Evolutionary conservation across 225 moss, liverwort and hornwort species (phyloP), one percentile per base, ranked within the genome.

Genomic region (Polytrichum commune): DNA sequence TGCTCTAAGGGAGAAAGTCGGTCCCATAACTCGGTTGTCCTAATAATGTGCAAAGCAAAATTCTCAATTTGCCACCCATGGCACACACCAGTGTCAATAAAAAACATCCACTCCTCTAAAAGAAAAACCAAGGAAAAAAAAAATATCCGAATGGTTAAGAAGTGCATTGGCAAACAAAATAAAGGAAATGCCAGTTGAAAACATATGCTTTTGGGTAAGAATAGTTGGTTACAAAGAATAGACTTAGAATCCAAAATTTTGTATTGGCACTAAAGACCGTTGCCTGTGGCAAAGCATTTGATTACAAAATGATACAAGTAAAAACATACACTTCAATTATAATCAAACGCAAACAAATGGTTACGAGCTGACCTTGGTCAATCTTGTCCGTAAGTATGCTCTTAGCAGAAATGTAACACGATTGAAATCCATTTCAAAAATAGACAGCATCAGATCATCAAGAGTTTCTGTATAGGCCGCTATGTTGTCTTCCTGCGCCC

Each of bases 371-470:
- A 85, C 85, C 74, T 95, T 98, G 64, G 88, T 73, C 53, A 93
- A 67, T 28, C 97, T 91, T 69, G 83, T 81, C 63, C 97, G 91
- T 46, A 98, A 77, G 61, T 98, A 98, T 46, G 97, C 90, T 61
- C 94, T 84, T 54, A 94, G 85, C 66, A 94, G 75, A 64, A 94
- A 98, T 75, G 85, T 88, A 32, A 90, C 87, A 26, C 97, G 85
- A 76, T 90, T 92, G 66, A 97, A 79, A 72, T 97, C 97, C 91
- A 97, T 94, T 62, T 89, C 88, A 57, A 91, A 97, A 72, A 97
- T 73, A 1, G 97, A 94, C 33, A 97, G 79, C 92, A 94, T 90
- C 62, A 94, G 79, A 68, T 92, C 92, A 66, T 97, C 94, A 72
- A 87, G 63, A 29, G 72, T 85, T 65, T 90, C 89, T 20, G 88